Evolutionary conservation across 2,329 filamentous ascomycete species (phyloP).

Genomic region (Lasiodiplodia hormozganensis): DNA sequence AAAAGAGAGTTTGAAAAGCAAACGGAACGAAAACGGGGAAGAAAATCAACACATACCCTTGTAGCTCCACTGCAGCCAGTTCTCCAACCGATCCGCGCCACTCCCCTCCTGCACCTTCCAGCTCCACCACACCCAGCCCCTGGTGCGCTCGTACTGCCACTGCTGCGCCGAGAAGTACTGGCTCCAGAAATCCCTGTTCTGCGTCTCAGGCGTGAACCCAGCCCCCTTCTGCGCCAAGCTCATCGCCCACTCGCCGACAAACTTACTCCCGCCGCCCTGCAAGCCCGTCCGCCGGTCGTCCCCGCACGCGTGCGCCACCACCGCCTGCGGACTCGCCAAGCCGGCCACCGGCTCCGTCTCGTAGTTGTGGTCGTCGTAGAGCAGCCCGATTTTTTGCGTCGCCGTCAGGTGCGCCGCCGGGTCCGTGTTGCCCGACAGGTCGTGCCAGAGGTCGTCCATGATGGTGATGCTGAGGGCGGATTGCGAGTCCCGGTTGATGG

Average conservation of each 20-base stretch:
- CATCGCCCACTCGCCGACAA: constrained; percentile 67
- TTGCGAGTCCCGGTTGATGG: not conserved
- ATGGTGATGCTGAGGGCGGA: not conserved
- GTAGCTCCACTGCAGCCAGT: constrained; percentile 55
- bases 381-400: not conserved
- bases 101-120: constrained; percentile 58
- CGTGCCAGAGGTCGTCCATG: constrained; percentile 24
- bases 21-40: constrained; percentile 34
- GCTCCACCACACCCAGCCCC: constrained; percentile 67
- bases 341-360: constrained; percentile 57
- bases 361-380: constrained; percentile 66
- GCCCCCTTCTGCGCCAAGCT: constrained; percentile 46
- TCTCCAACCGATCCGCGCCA: constrained; percentile 50
- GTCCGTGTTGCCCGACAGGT: constrained; percentile 7
- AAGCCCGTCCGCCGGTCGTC: not conserved
- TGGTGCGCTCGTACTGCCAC: constrained; percentile 60
- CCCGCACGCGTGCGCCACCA: constrained; percentile 38
- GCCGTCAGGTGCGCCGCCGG: not conserved
- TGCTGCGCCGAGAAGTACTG: constrained; percentile 66
- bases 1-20: constrained; percentile 33
- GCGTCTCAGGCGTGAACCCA: constrained; percentile 7
- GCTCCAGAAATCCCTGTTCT: constrained; percentile 58
- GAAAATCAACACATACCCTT: constrained; percentile 43
- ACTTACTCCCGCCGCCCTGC: constrained; percentile 37
- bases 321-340: constrained; percentile 48